A percentile compares a stretch with the other conserved stretches of the same genome.
Conservation (phyloP, 2,329 filamentous ascomycete species). For the Penicillium sp. region DNA sequence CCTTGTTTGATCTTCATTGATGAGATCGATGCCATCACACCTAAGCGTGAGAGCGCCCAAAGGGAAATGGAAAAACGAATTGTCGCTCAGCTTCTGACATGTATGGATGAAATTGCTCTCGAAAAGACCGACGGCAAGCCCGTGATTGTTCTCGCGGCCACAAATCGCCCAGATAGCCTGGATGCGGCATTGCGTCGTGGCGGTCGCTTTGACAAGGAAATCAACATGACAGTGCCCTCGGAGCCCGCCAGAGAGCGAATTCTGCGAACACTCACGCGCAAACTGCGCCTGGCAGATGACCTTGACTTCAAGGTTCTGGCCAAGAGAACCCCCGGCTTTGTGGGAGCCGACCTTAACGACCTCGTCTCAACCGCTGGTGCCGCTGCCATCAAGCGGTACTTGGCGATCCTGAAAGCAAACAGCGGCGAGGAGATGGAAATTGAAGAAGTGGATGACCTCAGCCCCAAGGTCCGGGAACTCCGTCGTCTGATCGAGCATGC, state of each 20-base stretch:
- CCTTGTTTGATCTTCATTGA: slow-evolving; percentile 91
- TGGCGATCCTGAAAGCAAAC: slow-evolving; percentile 52
- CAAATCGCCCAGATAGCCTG: slow-evolving; percentile 81
- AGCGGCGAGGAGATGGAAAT: slow-evolving; percentile 53
- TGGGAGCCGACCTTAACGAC: slow-evolving; percentile 82
- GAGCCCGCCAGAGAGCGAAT: slow-evolving; percentile 76
- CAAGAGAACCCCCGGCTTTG: slow-evolving; percentile 85
- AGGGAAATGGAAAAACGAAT: slow-evolving; percentile 89
- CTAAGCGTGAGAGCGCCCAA: slow-evolving; percentile 77
- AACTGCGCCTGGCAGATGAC: slow-evolving; percentile 63
- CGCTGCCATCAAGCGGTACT: slow-evolving; percentile 61
- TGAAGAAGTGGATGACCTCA: slow-evolving; percentile 41
- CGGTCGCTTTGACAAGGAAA: slow-evolving; percentile 76
- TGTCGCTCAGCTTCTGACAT: slow-evolving; percentile 76
- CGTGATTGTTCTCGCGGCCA: slow-evolving; percentile 87
- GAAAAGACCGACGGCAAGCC: slow-evolving; percentile 71
- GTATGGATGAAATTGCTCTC: slow-evolving; percentile 77
- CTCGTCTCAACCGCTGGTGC: slow-evolving; percentile 64
- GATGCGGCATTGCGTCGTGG: slow-evolving; percentile 73
- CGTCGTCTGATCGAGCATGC: slow-evolving; percentile 56
- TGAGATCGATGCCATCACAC: slow-evolving; percentile 86
- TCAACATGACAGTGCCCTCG: slow-evolving; percentile 85
- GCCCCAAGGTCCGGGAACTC: slow-evolving; percentile 45
- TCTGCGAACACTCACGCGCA: slow-evolving; percentile 67
- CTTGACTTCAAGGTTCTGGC: slow-evolving; percentile 74